Base-by-base conservation (phyloP, 768 basidiomycete species). In the Podaxis rugospora region DNA sequence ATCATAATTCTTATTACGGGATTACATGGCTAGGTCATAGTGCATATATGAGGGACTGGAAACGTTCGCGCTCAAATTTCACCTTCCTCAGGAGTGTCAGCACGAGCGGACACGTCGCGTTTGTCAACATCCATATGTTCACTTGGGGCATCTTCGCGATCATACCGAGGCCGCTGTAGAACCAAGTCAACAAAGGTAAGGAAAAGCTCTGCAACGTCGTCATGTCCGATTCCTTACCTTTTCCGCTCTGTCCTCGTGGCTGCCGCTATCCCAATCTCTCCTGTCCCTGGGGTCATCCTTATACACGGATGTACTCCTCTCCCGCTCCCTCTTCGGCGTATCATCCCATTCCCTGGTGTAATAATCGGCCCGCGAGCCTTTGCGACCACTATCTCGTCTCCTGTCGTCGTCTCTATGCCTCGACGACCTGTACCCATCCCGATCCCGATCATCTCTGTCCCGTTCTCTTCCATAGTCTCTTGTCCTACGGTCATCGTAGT, bases 61-160 rank as follows among this genome's bases (percentile, higher is more conserved):
- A 49, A 61, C 56, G 63, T 52, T 32, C 49, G 56, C 32, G 47
- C 63, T 80, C 67, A 93, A 66, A 94, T 94, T 70, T 93, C 92
- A 25, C 92, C 92, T 71, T 94, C 92, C 75, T 94, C 92, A 2
- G 92, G 92, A 47, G 87, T 91, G 69, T 93, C 92, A 40, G 79
- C 90, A 51, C 89, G 80, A 13, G 74, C 74, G 11, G 75, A 74
- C 27, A 68, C 73, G 46, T 68, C 65, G 62, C 75, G 79, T 47
- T 79, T 79, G 64, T 76, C 81, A 21, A 75, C 69, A 13, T 81
- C 79, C 70, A 78, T 77, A 51, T 77, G 42, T n/a, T 78, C 75
- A 9, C 62, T 70, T 44, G 66, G 64, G 37, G 52, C 60, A 21
- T 72, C 71, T 23, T 80, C 79, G 21, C 72, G 74, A 27, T 84